Evolutionary conservation across 1,284 basidiomycete species (phyloP).

Genomic region (Mycena citricolor): DNA sequence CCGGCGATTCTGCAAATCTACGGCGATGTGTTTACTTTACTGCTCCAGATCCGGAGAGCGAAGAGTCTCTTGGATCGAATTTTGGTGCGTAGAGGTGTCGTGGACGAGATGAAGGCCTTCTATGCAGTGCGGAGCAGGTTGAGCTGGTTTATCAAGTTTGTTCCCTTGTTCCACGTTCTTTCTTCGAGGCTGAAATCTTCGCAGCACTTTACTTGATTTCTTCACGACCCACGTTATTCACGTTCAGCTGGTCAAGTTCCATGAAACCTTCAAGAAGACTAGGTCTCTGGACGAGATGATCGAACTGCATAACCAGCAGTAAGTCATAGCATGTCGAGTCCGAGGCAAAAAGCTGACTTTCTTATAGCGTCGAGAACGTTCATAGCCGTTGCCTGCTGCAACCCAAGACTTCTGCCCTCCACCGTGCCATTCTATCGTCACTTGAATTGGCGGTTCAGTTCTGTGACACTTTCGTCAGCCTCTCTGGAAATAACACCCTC

Average conservation of each 20-base stretch:
- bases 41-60: slow-evolving; percentile 74
- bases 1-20: slow-evolving; percentile 61
- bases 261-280: slow-evolving; percentile 51
- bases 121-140: slow-evolving; percentile 74
- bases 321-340: slow-evolving; percentile 39
- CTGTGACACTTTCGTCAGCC: slow-evolving; percentile 58
- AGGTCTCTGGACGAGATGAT: slow-evolving; percentile 79
- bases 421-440: slow-evolving; percentile 64
- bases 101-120: slow-evolving; percentile 53
- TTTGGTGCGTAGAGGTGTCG: slow-evolving; percentile 50
- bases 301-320: slow-evolving; percentile 71
- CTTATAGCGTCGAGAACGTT: slow-evolving; percentile 59
- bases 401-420: slow-evolving; percentile 60
- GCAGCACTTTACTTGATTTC: slow-evolving; percentile 71
- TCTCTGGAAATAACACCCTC: slow-evolving; percentile 56
- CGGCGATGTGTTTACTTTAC: slow-evolving; percentile 71
- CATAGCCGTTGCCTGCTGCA: slow-evolving; percentile 68
- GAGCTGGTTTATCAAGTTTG: slow-evolving; percentile 81
- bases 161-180: background rate
- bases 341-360: slow-evolving; percentile 11
- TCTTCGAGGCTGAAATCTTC: slow-evolving; percentile 16
- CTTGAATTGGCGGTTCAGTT: slow-evolving; percentile 75
- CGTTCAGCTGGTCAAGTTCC: slow-evolving; percentile 57
- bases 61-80: slow-evolving; percentile 71
- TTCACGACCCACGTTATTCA: slow-evolving; percentile 74